These are phyloP conservation scores for Xylariaceae sp. DNA, from an alignment of 2,329 filamentous ascomycete species.

Conservation along the genomic window DNA sequence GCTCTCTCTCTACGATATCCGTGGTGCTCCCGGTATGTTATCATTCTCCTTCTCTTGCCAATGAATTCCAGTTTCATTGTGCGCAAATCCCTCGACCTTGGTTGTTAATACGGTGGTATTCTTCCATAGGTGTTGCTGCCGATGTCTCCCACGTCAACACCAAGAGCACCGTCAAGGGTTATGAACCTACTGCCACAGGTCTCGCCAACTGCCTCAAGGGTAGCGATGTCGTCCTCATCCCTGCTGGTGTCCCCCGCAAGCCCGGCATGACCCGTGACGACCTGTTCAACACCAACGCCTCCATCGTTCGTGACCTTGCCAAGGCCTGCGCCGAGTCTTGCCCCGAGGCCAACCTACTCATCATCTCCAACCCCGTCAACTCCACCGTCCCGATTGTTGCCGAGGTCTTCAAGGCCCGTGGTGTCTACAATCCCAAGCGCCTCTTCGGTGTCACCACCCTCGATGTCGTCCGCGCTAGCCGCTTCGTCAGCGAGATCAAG, in stretches of 20 bases:
- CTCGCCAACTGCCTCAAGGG: conserved; percentile 82
- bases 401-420: conserved; percentile 93
- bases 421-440: conserved; percentile 98
- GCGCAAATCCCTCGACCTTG: neutral
- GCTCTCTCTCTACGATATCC: conserved; percentile 97
- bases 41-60: conserved; percentile 9
- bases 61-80: neutral
- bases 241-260: conserved; percentile 97
- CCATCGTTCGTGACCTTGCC: conserved; percentile 97
- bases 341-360: conserved; percentile 92
- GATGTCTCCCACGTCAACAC: conserved; percentile 99
- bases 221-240: conserved; percentile 94
- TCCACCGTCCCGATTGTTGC: conserved; percentile 97
- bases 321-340: conserved; percentile 89
- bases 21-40: conserved; percentile 83
- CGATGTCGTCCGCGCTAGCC: conserved; percentile 95
- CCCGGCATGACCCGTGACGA: conserved; percentile 99
- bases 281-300: conserved; percentile 99
- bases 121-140: conserved; percentile 83
- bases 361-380: conserved; percentile 99
- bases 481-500: conserved; percentile 97
- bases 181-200: conserved; percentile 77
- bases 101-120: neutral
- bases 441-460: conserved; percentile 99
- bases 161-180: conserved; percentile 92